Evolutionary conservation across 768 basidiomycete genomes (phyloP).

Genomic region (Termitomyces sp.): DNA sequence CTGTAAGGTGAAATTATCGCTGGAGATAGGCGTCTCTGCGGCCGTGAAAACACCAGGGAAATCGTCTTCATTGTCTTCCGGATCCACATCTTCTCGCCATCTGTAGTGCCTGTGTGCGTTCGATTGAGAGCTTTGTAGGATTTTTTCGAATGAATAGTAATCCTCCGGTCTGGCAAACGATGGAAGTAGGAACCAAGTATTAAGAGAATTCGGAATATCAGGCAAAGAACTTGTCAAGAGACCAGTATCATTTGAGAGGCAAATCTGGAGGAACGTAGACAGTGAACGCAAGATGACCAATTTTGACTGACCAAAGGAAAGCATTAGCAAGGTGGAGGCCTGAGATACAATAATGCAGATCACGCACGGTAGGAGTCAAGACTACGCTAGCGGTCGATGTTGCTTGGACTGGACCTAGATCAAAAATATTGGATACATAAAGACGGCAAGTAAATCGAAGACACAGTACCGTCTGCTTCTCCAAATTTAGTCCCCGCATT

Average conservation of each 20-base stretch:
- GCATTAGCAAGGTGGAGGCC: not conserved
- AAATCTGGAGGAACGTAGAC: slow-evolving; percentile 55
- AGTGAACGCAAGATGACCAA: slow-evolving; percentile 72
- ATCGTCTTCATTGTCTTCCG: slow-evolving; percentile 29
- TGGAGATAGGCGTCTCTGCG: not conserved
- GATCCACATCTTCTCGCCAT: slow-evolving; percentile 32
- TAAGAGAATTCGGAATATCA: slow-evolving; percentile 16
- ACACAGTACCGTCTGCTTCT: slow-evolving; percentile 43
- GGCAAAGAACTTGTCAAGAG: slow-evolving; percentile 1
- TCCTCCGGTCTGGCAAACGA: slow-evolving; percentile 51
- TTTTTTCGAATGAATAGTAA: slow-evolving; percentile 47
- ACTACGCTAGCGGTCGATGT: slow-evolving; percentile 63
- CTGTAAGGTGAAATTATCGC: slow-evolving; percentile 2
- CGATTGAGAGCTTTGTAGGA: slow-evolving; percentile 27
- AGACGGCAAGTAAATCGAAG: not conserved
- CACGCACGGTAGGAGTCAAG: slow-evolving; percentile 55
- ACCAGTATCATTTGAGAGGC: slow-evolving; percentile 25
- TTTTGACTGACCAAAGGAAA: slow-evolving; percentile 53
- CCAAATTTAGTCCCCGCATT: slow-evolving; percentile 62
- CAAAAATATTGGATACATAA: not conserved
- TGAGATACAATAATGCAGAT: not conserved
- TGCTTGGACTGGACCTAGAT: slow-evolving; percentile 34
- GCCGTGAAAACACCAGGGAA: slow-evolving; percentile 21
- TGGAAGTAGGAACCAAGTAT: slow-evolving; percentile 61
- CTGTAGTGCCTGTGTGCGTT: slow-evolving; percentile 5